A percentile compares a stretch with the other conserved stretches of the same genome.
Evolutionary conservation across 1,139 yeast genomes (phyloP).

Genomic region (Geotrichum aggregatum): DNA sequence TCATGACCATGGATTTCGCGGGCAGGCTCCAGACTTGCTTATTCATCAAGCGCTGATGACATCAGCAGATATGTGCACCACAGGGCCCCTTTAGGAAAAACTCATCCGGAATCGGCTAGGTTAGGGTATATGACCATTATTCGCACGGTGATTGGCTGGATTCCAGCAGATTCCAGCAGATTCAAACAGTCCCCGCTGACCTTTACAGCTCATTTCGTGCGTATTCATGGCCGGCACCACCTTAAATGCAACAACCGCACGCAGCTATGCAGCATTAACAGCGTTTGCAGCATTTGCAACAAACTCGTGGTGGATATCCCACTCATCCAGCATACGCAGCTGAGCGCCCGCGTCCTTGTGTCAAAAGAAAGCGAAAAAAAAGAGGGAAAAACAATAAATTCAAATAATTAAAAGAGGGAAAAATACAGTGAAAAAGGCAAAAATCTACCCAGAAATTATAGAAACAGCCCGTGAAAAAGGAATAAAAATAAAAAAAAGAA

Average conservation of each 20-base stretch:
- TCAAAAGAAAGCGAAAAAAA: neutral
- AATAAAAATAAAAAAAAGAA: neutral
- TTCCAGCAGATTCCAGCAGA: too few relatives aligned
- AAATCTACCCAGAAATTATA: too few relatives aligned
- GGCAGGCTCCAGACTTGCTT: too few relatives aligned
- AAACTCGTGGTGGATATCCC: too few relatives aligned
- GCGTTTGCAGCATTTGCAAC: too few relatives aligned
- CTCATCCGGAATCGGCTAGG: conserved; percentile 2
- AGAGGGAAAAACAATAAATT: neutral
- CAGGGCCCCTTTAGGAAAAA: too few relatives aligned
- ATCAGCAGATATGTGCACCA: neutral
- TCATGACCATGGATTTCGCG: too few relatives aligned
- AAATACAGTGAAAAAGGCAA: neutral
- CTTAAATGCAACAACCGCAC: neutral
- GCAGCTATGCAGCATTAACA: neutral
- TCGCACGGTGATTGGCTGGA: conserved; percentile 1
- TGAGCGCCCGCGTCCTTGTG: neutral
- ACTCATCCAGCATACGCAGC: too few relatives aligned
- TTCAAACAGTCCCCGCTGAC: too few relatives aligned
- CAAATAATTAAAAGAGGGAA: neutral
- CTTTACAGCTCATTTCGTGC: too few relatives aligned
- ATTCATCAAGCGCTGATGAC: neutral
- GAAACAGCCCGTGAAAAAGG: neutral
- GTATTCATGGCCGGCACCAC: too few relatives aligned
- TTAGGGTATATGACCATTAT: conserved; percentile 1